Percentiles rank a stretch among this genome's conserved stretches.
phyloP scores from a whole-genome alignment of 768 basidiomycete genomes.

The Boletus edulis region DNA sequence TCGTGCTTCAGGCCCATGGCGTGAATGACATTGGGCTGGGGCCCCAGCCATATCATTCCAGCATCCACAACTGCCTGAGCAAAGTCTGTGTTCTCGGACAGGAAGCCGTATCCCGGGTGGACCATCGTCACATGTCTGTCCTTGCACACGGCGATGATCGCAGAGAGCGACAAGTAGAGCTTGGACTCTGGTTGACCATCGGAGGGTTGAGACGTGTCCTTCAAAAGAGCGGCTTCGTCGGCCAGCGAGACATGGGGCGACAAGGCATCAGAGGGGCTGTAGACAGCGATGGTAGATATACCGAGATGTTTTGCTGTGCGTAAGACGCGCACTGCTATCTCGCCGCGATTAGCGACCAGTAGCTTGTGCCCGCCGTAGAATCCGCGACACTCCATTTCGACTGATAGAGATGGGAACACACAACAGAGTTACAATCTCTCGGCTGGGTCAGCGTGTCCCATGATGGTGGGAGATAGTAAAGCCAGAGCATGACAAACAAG shows the following conservation, averaged over 20 bases:
- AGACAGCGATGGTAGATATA: constrained; percentile 55
- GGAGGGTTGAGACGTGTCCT: constrained; percentile 1
- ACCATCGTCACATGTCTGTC: constrained; percentile 46
- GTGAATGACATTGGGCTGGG: constrained; percentile 45
- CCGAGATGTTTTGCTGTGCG: constrained; percentile 52
- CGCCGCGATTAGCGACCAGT: constrained; percentile 69
- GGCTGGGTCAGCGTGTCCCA: too few species aligned
- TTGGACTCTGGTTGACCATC: constrained; percentile 38
- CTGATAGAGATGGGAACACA: background rate
- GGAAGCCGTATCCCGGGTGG: constrained; percentile 65
- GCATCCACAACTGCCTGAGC: constrained; percentile 43
- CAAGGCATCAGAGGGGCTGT: constrained; percentile 55
- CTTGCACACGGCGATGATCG: constrained; percentile 44
- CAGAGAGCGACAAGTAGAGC: constrained; percentile 39
- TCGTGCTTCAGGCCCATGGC: constrained; percentile 64
- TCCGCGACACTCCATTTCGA: constrained; percentile 11
- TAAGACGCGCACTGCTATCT: constrained; percentile 66
- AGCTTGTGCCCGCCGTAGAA: constrained; percentile 42
- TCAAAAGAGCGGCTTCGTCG: constrained; percentile 45
- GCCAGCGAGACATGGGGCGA: constrained; percentile 59
- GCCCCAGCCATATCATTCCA: constrained; percentile 60
- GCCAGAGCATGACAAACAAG: too few species aligned
- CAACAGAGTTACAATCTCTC: background rate
- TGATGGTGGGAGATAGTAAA: too few species aligned
- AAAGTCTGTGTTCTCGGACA: constrained; percentile 62